Evolutionary conservation across 2,329 filamentous ascomycete species (phyloP).

Genomic region (Diaporthe aspalathi): DNA sequence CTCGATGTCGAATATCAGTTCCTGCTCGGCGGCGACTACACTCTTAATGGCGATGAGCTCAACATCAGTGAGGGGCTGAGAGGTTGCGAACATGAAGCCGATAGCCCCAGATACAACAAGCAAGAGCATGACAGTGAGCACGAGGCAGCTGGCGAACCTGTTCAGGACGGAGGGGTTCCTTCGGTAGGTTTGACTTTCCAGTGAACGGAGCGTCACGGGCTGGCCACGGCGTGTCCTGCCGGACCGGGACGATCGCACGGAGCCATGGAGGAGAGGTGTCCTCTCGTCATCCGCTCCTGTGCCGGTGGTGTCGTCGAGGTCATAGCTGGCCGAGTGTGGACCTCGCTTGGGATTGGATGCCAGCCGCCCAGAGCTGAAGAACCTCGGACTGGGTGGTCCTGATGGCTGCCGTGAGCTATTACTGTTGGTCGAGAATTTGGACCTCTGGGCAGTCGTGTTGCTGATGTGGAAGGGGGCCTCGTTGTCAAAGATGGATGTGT

Average conservation of each 20-base stretch:
- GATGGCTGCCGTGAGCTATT: constrained; percentile 69
- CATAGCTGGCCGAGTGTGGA: constrained; percentile 75
- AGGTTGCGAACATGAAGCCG: constrained; percentile 90
- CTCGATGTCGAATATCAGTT: constrained; percentile 92
- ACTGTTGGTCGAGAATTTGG: constrained; percentile 67
- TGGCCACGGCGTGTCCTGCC: constrained; percentile 67
- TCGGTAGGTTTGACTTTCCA: constrained; percentile 78
- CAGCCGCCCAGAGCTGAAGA: constrained; percentile 51
- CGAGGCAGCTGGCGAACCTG: constrained; percentile 85
- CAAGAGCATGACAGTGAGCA: constrained; percentile 84
- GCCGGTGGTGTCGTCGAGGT: constrained; percentile 78
- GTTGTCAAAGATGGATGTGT: constrained; percentile 79
- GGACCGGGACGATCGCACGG: constrained; percentile 68
- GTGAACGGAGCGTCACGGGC: constrained; percentile 70
- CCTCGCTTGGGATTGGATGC: constrained; percentile 60
- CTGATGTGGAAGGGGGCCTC: constrained; percentile 76
- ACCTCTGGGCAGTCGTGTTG: constrained; percentile 61
- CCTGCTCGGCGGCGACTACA: constrained; percentile 91
- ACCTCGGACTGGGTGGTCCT: constrained; percentile 77
- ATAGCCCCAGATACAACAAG: constrained; percentile 87
- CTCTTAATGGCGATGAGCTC: constrained; percentile 85
- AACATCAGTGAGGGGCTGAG: constrained; percentile 85
- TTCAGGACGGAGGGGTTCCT: constrained; percentile 72
- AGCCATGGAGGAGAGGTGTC: constrained; percentile 75
- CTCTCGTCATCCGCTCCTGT: constrained; percentile 88